phyloP scores from a whole-genome alignment of 306 rosid species.

The Malus fusca region DNA sequence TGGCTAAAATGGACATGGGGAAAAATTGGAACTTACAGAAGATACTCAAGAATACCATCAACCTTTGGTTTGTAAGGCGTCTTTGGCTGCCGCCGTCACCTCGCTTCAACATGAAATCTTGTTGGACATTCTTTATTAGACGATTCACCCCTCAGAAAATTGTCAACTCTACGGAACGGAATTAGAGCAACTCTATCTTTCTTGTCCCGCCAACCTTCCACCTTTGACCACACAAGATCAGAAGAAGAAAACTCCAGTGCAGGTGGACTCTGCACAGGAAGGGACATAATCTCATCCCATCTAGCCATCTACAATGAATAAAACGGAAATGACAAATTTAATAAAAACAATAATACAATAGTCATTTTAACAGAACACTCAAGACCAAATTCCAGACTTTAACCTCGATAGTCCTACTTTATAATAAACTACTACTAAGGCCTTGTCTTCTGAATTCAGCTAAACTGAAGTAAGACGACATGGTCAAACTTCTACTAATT shows the following conservation, averaged over 20 bases:
- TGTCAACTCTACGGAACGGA: slow-evolving; percentile 83
- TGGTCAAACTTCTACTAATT: neutral
- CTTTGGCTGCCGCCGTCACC: slow-evolving; percentile 51
- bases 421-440: too few species aligned
- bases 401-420: neutral
- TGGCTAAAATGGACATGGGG: neutral
- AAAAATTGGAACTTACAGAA: slow-evolving; percentile 52
- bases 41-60: slow-evolving; percentile 88
- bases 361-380: neutral
- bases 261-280: slow-evolving; percentile 90
- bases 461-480: neutral
- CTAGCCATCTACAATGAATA: slow-evolving; percentile 54
- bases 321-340: neutral
- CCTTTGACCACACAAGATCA: slow-evolving; percentile 81
- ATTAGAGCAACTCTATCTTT: slow-evolving; percentile 75
- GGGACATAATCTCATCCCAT: slow-evolving; percentile 92
- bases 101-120: slow-evolving; percentile 82
- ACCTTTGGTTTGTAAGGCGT: slow-evolving; percentile 70
- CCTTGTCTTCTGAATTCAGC: neutral
- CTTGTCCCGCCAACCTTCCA: slow-evolving; percentile 88
- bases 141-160: slow-evolving; percentile 85
- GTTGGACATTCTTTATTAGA: slow-evolving; percentile 73
- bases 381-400: neutral
- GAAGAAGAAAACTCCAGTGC: slow-evolving; percentile 60
- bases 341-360: neutral